These are phyloP conservation scores for Curvularia sp. DNA, from an alignment of 2,329 filamentous ascomycete genomes.

Conservation along the genomic window DNA sequence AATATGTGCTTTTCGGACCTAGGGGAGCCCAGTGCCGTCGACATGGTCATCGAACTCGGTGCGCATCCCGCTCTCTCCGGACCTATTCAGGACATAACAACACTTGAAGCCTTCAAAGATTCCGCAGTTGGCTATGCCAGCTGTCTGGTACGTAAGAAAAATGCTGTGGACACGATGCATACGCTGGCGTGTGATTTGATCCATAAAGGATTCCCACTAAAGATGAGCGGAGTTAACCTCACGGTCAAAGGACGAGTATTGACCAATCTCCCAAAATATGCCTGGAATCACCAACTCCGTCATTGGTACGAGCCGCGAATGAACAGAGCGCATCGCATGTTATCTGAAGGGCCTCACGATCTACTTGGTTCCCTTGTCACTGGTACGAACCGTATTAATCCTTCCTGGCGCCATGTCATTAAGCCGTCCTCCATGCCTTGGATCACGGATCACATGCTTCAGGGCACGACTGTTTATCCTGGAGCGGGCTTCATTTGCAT, in stretches of 20 bases:
- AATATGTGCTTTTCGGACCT: neutral
- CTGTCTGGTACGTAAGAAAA: slow-evolving; percentile 1
- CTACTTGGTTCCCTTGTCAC: neutral
- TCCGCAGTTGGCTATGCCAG: neutral
- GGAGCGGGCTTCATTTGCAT: neutral
- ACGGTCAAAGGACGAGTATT: neutral
- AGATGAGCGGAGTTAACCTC: neutral
- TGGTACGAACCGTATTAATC: neutral
- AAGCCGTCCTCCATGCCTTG: neutral
- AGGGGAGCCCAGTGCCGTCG: neutral
- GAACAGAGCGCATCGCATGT: neutral
- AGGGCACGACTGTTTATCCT: neutral
- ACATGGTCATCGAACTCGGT: slow-evolving; percentile 3
- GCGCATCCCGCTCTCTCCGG: neutral
- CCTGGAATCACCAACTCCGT: neutral
- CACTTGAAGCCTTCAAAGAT: neutral
- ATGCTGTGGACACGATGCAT: neutral
- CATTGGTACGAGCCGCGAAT: neutral
- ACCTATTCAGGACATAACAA: neutral
- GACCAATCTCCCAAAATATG: neutral
- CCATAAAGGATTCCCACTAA: neutral
- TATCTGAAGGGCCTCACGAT: neutral
- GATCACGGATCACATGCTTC: neutral
- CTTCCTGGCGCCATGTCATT: neutral
- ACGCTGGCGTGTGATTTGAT: slow-evolving; percentile 1